Conservation (phyloP, 768 basidiomycete species). For the Amanita thiersii region DNA sequence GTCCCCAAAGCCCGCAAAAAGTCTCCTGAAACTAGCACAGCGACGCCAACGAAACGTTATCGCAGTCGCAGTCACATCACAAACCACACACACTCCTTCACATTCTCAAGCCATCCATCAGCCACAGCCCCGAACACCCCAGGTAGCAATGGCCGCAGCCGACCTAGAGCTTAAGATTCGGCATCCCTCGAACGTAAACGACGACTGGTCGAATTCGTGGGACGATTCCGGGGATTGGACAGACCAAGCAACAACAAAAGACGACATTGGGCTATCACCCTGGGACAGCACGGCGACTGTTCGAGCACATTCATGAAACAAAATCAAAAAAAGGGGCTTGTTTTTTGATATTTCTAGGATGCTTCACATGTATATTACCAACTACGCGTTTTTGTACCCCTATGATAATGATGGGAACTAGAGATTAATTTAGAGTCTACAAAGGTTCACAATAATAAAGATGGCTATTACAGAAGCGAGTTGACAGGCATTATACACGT, state of each 20-base stretch:
- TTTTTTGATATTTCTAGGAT: not conserved
- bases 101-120: conserved; percentile 6
- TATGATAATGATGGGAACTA: not conserved
- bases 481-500: conserved; percentile 7
- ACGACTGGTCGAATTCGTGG: conserved; percentile 45
- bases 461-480: too few species aligned
- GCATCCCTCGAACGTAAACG: conserved; percentile 9
- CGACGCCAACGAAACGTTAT: conserved; percentile 26
- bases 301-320: not conserved
- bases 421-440: too few species aligned
- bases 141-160: conserved; percentile 1
- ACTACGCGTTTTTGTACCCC: not conserved
- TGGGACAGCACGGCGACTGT: conserved; percentile 6
- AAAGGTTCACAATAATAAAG: too few species aligned
- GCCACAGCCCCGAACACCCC: conserved; percentile 13
- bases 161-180: conserved; percentile 4
- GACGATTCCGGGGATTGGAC: conserved; percentile 48
- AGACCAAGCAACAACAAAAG: conserved; percentile 15
- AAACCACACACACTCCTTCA: conserved; percentile 8
- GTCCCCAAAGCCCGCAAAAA: conserved; percentile 21
- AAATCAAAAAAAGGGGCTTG: too few species aligned
- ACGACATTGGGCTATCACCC: not conserved
- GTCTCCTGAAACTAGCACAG: conserved; percentile 28
- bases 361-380: conserved; percentile 1
- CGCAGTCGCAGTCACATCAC: not conserved